Evolutionary conservation across 2,329 filamentous ascomycete genomes (phyloP), one percentile per base, ranked within the genome.

Genomic region (Arachnomyces sp.): DNA sequence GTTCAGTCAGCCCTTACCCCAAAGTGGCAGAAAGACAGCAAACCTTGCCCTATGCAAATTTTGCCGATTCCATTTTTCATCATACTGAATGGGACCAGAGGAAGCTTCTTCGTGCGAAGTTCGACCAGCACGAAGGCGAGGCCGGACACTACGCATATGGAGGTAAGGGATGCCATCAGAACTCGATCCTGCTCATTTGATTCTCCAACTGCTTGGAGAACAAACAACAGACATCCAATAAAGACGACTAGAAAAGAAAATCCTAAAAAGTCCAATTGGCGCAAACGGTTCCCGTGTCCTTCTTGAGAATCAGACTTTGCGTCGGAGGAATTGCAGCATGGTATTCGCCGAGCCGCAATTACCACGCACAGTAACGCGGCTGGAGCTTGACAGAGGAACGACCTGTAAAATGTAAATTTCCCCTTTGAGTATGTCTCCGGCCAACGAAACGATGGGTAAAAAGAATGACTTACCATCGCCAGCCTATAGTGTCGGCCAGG

Each of bases 401-500:
- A 34, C 43, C 40, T 43, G 15, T 32, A 9, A 14, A 14, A 16
- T n/a, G n/a, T n/a, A n/a, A n/a, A n/a, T n/a, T n/a, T n/a, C n/a
- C n/a, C n/a, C n/a, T n/a, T n/a, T n/a, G n/a, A n/a, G n/a, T n/a
- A 16, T 15, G 9, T 43, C 11, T 31, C 7, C 4, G 31, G 29
- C 12, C 21, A 2, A 15, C 13, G 11, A n/a, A 13, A 3, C 39
- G 17, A 28, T 7, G 13, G n/a, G 13, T 12, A 17, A 15, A 39
- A 16, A n/a, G 18, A 3, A 33, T 16, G 11, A 15, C 31, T 7
- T 34, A 47, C 44, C 42, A 45, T 42, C 44, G 36, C 46, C 46
- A 49, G 2, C 46, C 46, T 18, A 49, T 37, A 3, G 28, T 35
- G 28, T 49, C 46, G 6, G 32, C 2, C 25, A 49, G 15, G 14